phyloP scores from a whole-genome alignment of 257 asterid genomes.

The Gynochthodes officinalis region DNA sequence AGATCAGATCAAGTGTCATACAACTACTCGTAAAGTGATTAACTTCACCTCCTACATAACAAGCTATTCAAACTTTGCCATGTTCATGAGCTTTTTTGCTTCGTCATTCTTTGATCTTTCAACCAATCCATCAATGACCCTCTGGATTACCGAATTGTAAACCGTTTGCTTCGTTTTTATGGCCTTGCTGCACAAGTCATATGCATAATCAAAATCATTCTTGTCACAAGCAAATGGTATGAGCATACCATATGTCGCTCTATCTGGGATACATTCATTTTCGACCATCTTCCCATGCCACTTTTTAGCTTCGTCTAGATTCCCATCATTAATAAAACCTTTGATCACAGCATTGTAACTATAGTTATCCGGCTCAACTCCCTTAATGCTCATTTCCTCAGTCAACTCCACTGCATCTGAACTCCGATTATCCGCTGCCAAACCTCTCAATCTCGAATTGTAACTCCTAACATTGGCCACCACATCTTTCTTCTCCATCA shows the following conservation, averaged over 20 bases:
- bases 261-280: conserved; percentile 26
- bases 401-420: conserved; percentile 34
- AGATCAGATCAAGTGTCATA: not conserved
- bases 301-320: conserved; percentile 38
- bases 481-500: conserved; percentile 45
- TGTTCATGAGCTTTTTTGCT: conserved; percentile 32
- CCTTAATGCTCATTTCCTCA: conserved; percentile 32
- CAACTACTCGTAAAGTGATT: not conserved
- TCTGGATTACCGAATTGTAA: conserved; percentile 19
- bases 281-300: conserved; percentile 36
- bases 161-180: conserved; percentile 12
- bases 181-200: conserved; percentile 36
- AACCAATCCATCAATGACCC: conserved; percentile 30
- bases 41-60: not conserved
- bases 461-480: conserved; percentile 34
- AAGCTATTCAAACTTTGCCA: conserved; percentile 18
- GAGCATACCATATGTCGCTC: conserved; percentile 26
- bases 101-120: conserved; percentile 27
- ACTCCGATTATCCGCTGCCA: conserved; percentile 29
- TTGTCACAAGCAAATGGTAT: conserved; percentile 36
- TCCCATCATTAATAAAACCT: conserved; percentile 30
- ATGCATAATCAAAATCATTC: conserved; percentile 34
- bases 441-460: conserved; percentile 35
- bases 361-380: conserved; percentile 33
- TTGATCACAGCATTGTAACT: conserved; percentile 41